Percentiles rank a stretch among this genome's conserved stretches.
These are phyloP conservation scores for Cymbidium sinense DNA, from an alignment of 106 monocot genomes.

Conservation along the genomic window DNA sequence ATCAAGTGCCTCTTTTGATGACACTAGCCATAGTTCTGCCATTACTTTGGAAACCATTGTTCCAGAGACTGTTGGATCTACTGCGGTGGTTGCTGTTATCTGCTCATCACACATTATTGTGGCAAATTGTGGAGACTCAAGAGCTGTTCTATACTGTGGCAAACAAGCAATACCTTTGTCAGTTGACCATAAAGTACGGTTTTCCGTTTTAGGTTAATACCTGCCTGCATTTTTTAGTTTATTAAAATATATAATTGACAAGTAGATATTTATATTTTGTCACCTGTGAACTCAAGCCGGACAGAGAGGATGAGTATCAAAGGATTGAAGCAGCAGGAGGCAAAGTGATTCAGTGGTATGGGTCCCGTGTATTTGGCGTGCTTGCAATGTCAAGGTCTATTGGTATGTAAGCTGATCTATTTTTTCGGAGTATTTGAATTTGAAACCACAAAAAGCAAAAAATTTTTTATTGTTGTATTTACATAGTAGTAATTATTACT, in stretches of 20 bases:
- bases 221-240: neutral
- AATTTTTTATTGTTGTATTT: neutral
- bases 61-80: constrained; percentile 71
- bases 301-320: constrained; percentile 75
- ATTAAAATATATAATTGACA: neutral
- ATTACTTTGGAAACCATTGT: constrained; percentile 35
- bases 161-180: constrained; percentile 48
- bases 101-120: constrained; percentile 56
- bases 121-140: constrained; percentile 74
- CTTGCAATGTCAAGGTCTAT: constrained; percentile 94
- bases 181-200: constrained; percentile 55
- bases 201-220: neutral
- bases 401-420: constrained; percentile 39
- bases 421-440: neutral
- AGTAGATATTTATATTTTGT: neutral
- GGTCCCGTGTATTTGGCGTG: constrained; percentile 69
- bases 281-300: constrained; percentile 47
- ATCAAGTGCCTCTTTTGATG: neutral
- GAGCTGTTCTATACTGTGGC: constrained; percentile 65
- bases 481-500: neutral
- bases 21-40: neutral
- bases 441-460: neutral
- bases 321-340: constrained; percentile 84
- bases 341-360: constrained; percentile 81
- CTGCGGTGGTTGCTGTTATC: constrained; percentile 58